These are phyloP conservation scores for Microcos paniculata DNA, from an alignment of 345 rosid genomes.

Conservation along the genomic window DNA sequence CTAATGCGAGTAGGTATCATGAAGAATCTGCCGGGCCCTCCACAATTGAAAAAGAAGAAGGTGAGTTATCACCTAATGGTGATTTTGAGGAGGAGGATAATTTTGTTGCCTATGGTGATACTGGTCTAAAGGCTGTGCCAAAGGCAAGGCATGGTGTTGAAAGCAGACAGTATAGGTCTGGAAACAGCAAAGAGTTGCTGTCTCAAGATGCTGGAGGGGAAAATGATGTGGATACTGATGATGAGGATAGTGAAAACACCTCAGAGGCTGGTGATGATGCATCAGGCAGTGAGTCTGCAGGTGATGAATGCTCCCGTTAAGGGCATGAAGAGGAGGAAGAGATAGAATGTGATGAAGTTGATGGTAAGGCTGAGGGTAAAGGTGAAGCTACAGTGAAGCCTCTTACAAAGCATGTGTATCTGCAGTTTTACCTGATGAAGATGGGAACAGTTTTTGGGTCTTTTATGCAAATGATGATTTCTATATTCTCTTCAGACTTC, in stretches of 20 bases:
- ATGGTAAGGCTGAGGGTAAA: slow-evolving; percentile 91
- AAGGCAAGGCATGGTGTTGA: slow-evolving; percentile 42
- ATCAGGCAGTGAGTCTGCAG: slow-evolving; percentile 82
- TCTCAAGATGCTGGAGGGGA: slow-evolving; percentile 52
- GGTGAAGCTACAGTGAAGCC: slow-evolving; percentile 92
- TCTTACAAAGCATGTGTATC: slow-evolving; percentile 73
- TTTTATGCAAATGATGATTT: slow-evolving; percentile 95
- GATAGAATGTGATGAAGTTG: slow-evolving; percentile 67
- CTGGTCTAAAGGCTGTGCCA: slow-evolving; percentile 37
- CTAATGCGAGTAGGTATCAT: slow-evolving; percentile 27
- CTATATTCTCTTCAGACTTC: slow-evolving; percentile 89
- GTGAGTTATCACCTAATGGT: slow-evolving; percentile 89
- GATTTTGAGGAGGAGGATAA: slow-evolving; percentile 78
- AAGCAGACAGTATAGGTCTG: slow-evolving; percentile 33
- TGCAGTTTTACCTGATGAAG: slow-evolving; percentile 41
- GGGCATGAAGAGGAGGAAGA: slow-evolving; percentile 89
- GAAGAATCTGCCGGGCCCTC: slow-evolving; percentile 54
- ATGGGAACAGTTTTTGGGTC: slow-evolving; percentile 47
- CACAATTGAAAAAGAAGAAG: slow-evolving; percentile 89
- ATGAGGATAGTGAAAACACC: slow-evolving; percentile 85
- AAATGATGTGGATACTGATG: slow-evolving; percentile 81
- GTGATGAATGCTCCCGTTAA: slow-evolving; percentile 83
- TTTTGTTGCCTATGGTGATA: slow-evolving; percentile 57
- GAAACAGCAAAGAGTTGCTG: slow-evolving; percentile 39
- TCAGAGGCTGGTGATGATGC: slow-evolving; percentile 83